phyloP scores from a whole-genome alignment of 352 stramenopile genomes.

The Phytophthora ohioensis region DNA sequence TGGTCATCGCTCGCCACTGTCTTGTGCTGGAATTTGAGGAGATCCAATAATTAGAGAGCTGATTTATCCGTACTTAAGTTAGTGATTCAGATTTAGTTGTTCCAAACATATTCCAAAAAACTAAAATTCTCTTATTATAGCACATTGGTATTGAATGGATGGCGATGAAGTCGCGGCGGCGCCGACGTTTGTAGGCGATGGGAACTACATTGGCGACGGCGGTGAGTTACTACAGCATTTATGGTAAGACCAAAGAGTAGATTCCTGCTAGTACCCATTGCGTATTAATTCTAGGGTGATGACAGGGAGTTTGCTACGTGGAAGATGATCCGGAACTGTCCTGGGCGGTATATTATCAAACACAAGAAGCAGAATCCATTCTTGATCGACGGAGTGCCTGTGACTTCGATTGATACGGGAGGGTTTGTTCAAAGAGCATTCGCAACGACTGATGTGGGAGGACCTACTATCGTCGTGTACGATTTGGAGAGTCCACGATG shows the following conservation, averaged over 20 bases:
- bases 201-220: slow-evolving; percentile 61
- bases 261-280: background rate
- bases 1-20: slow-evolving; percentile 11
- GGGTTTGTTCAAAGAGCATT: slow-evolving; percentile 44
- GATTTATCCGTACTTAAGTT: too few species aligned
- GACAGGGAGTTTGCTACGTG: slow-evolving; percentile 64
- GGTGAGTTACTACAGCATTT: slow-evolving; percentile 56
- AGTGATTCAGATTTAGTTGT: too few species aligned
- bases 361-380: slow-evolving; percentile 53
- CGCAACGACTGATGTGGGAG: background rate
- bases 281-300: slow-evolving; percentile 8
- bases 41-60: too few species aligned
- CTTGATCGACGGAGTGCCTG: slow-evolving; percentile 36
- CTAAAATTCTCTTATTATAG: too few species aligned
- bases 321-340: slow-evolving; percentile 82
- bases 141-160: slow-evolving; percentile 11
- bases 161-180: background rate
- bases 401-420: slow-evolving; percentile 45
- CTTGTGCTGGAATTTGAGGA: background rate
- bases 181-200: slow-evolving; percentile 52
- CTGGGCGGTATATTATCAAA: slow-evolving; percentile 71
- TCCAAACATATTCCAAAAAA: too few species aligned
- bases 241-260: slow-evolving; percentile 40
- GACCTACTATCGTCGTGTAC: slow-evolving; percentile 35
- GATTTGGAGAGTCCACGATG: slow-evolving; percentile 53